Percentiles rank a stretch among this genome's conserved stretches.
Conservation (phyloP, 164 flowering plant species). For the Cinnamomum micranthum region DNA sequence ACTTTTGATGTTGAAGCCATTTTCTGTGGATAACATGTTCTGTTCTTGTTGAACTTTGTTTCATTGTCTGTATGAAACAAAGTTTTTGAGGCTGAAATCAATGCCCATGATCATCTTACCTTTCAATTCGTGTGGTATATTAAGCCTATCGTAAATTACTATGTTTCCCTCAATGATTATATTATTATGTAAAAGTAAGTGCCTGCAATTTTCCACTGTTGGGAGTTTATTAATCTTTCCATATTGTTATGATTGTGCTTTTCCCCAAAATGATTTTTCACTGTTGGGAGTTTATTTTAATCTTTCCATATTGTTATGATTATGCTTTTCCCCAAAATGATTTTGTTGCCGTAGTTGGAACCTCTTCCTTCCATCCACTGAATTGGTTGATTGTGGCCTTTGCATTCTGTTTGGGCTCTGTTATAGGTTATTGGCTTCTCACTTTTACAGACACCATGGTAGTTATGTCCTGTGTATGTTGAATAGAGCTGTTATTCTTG, state of each 20-base stretch:
- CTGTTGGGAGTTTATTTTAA: not conserved
- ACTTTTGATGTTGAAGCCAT: not conserved
- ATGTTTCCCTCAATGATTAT: not conserved
- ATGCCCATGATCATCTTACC: not conserved
- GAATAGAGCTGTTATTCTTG: no score
- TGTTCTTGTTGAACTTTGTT: constrained; percentile 2
- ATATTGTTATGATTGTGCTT: not conserved
- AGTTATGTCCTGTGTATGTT: no score
- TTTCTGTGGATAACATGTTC: not conserved
- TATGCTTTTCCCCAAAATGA: no score
- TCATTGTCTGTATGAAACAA: constrained; percentile 30
- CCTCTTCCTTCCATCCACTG: no score
- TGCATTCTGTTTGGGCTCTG: no score
- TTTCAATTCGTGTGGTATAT: not conserved
- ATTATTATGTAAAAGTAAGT: not conserved
- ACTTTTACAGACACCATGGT: no score
- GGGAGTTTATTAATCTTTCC: not conserved
- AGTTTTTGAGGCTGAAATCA: not conserved
- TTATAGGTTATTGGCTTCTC: no score
- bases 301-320: not conserved
- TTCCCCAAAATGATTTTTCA: no score
- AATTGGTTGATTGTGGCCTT: no score
- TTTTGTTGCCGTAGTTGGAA: no score
- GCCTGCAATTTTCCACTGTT: not conserved
- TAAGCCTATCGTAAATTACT: not conserved